A percentile compares a stretch with the other conserved stretches of the same genome.
Conservation (phyloP, 1,284 basidiomycete genomes). For the Cerioporus squamosus region DNA sequence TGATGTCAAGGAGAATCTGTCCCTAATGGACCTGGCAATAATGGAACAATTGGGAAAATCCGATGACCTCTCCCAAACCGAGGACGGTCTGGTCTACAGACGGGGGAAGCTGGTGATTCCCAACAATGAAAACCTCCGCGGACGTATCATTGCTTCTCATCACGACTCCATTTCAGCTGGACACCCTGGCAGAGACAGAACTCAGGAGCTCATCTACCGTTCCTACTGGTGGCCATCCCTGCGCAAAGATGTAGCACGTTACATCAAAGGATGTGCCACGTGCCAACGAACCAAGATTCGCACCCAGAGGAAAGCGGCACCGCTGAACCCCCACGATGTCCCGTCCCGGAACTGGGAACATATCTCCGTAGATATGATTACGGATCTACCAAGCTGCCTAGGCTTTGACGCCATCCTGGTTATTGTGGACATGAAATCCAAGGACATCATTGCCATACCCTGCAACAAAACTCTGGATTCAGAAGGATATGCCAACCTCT, state of each 20-base stretch:
- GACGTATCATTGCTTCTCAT: constrained; percentile 6
- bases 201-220: constrained; percentile 5
- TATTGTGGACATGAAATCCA: constrained; percentile 17
- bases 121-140: not conserved
- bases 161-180: constrained; percentile 8
- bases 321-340: constrained; percentile 7
- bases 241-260: constrained; percentile 31
- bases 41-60: not conserved
- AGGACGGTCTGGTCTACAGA: constrained; percentile 14
- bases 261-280: constrained; percentile 41
- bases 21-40: not conserved
- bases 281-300: constrained; percentile 44
- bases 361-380: constrained; percentile 43
- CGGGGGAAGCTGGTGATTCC: constrained; percentile 9
- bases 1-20: not conserved
- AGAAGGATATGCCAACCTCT: constrained; percentile 1
- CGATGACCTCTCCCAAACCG: constrained; percentile 1
- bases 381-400: constrained; percentile 36
- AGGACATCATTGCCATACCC: constrained; percentile 6
- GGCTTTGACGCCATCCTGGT: constrained; percentile 30
- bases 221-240: constrained; percentile 44
- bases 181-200: constrained; percentile 6
- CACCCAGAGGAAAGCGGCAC: constrained; percentile 2
- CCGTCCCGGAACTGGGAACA: constrained; percentile 1
- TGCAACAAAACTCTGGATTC: constrained; percentile 10